Percentiles rank a stretch among this genome's conserved stretches.
phyloP scores from a whole-genome alignment of 768 basidiomycete species.

The Suillus variegatus region DNA sequence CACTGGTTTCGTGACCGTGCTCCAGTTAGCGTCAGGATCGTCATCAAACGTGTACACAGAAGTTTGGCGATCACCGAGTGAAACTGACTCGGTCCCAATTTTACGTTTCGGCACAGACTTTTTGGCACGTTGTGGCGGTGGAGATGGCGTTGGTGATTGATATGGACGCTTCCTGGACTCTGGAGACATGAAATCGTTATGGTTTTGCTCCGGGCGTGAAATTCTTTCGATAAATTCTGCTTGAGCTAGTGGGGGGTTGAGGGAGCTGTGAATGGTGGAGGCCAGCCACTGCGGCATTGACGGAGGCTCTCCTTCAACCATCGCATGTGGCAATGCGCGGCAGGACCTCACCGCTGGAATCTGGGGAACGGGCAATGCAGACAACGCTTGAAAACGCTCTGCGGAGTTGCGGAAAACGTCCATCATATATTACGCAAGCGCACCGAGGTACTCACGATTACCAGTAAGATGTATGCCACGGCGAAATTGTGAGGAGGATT shows the following conservation, averaged over 20 bases:
- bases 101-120: constrained; percentile 6
- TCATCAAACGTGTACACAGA: constrained; percentile 24
- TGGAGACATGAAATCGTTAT: background rate
- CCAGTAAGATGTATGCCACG: background rate
- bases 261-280: constrained; percentile 6
- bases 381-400: background rate
- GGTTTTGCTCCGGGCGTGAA: constrained; percentile 8
- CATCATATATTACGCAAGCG: background rate
- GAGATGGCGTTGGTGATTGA: constrained; percentile 1
- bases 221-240: background rate
- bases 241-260: background rate
- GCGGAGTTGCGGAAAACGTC: background rate
- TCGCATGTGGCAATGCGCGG: background rate
- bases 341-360: background rate
- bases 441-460: background rate
- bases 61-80: background rate
- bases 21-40: constrained; percentile 21
- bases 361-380: background rate
- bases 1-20: constrained; percentile 5
- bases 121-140: constrained; percentile 9
- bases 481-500: background rate
- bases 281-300: constrained; percentile 10
- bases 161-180: background rate
- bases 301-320: background rate
- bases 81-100: background rate